Percentiles rank a stretch among this genome's conserved stretches.
Evolutionary conservation across 2,329 filamentous ascomycete species (phyloP).

Genomic region (Incumbomyces lentus): DNA sequence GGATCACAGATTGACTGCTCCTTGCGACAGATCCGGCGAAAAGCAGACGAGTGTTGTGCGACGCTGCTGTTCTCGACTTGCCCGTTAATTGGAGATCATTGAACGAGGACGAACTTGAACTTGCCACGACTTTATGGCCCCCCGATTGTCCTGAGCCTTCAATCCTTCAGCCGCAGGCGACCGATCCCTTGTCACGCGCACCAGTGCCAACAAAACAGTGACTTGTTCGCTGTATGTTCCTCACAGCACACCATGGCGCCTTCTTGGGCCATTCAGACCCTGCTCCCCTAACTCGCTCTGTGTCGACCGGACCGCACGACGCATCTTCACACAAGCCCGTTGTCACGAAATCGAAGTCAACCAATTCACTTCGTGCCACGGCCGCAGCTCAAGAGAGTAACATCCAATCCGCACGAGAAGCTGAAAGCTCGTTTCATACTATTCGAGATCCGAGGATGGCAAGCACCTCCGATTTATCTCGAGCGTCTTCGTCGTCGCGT

Average conservation of each 20-base stretch:
- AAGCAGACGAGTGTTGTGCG: neutral
- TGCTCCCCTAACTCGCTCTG: conserved; percentile 12
- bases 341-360: conserved; percentile 36
- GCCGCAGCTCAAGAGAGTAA: conserved; percentile 23
- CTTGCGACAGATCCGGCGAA: too few species aligned
- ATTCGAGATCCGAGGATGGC: conserved; percentile 35
- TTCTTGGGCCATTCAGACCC: conserved; percentile 11
- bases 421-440: conserved; percentile 33
- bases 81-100: neutral
- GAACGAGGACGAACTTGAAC: neutral
- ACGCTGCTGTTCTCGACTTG: neutral
- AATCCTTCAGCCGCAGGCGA: neutral
- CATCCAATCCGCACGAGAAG: conserved; percentile 22
- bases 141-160: neutral
- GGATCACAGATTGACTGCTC: too few species aligned
- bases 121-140: conserved; percentile 1
- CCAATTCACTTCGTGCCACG: conserved; percentile 31
- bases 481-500: conserved; percentile 28
- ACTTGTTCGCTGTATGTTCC: conserved; percentile 5
- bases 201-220: neutral
- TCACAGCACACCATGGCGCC: conserved; percentile 11
- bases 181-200: neutral
- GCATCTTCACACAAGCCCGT: conserved; percentile 6
- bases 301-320: neutral
- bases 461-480: conserved; percentile 27